Evolutionary conservation across 208 protist genomes (phyloP).

Genomic region (Trypanosoma caninum): DNA sequence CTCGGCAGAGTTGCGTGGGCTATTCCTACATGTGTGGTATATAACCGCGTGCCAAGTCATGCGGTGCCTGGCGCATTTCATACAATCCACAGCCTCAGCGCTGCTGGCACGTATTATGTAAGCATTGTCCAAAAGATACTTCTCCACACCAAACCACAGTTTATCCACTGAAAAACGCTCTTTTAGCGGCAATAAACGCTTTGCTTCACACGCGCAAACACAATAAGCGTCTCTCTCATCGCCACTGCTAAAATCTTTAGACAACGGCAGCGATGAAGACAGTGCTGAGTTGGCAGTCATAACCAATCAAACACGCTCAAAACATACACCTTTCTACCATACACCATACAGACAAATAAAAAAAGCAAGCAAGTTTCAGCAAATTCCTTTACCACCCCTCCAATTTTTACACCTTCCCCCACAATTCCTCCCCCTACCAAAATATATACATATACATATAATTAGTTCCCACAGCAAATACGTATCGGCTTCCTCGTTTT

Average conservation of each 20-base stretch:
- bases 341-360: not conserved
- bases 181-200: not conserved
- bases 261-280: no score
- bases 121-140: constrained; percentile 8
- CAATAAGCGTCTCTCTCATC: not conserved
- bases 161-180: constrained; percentile 4
- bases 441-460: no score
- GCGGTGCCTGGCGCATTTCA: constrained; percentile 23
- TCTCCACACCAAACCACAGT: constrained; percentile 18
- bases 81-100: not conserved
- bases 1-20: constrained; percentile 45
- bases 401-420: no score
- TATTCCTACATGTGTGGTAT: constrained; percentile 59
- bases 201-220: not conserved
- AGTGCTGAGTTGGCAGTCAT: no score
- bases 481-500: no score
- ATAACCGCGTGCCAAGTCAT: constrained; percentile 78
- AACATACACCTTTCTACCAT: no score
- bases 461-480: no score
- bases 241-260: no score
- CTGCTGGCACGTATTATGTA: constrained; percentile 11
- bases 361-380: not conserved
- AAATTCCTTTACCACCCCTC: no score
- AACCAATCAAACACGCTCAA: no score
- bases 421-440: no score